Evolutionary conservation across 1,284 basidiomycete species (phyloP), one percentile per base, ranked within the genome.

Genomic region (Ustilago nuda): DNA sequence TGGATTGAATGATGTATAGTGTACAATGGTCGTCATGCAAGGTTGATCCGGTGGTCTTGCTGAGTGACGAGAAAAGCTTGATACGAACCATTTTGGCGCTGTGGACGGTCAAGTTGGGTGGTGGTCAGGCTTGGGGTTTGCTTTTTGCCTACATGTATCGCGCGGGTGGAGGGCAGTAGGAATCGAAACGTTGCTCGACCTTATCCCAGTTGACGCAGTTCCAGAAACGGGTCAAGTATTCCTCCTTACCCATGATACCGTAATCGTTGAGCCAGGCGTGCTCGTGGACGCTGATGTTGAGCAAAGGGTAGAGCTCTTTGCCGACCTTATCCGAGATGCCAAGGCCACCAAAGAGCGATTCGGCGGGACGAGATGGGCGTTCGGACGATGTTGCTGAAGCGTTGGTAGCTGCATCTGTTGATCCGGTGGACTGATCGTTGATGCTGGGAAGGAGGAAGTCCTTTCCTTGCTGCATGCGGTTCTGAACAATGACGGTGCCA

Each of bases 191-290:
- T 45, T 77, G 66, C 58, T 78, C 72, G 48, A 84, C 80, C 58
- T 78, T 76, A 30, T 88, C 85, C 96, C 96, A 99, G 87, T 99
- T 90, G 70, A 99, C 87, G 56, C 91, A 92, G 41, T 89, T 89
- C 93, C 94, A 98, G 88, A 97, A 98, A 83, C 92, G 90, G 82
- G 90, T 91, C 80, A 97, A 87, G 89, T 96, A 99, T 84, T 91
- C 89, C 84, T 94, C 93, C 87, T 94, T 94, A 46, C 94, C 94
- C 93, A 94, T 96, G 17, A 99, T 91, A 12, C 96, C 96, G 83
- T 94, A 95, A 56, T 92, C 91, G 59, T 89, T 89, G 79, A 99
- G 88, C 92, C 95, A 99, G 30, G 93, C 92, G 82, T 95, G 95
- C 87, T 98, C 95, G 82, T 94, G 91, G 27, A 96, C 89, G 62